Evolutionary conservation across 495 filamentous ascomycete species (phyloP), one percentile per base, ranked within the genome.

Genomic region (Pyrenula aspistea): DNA sequence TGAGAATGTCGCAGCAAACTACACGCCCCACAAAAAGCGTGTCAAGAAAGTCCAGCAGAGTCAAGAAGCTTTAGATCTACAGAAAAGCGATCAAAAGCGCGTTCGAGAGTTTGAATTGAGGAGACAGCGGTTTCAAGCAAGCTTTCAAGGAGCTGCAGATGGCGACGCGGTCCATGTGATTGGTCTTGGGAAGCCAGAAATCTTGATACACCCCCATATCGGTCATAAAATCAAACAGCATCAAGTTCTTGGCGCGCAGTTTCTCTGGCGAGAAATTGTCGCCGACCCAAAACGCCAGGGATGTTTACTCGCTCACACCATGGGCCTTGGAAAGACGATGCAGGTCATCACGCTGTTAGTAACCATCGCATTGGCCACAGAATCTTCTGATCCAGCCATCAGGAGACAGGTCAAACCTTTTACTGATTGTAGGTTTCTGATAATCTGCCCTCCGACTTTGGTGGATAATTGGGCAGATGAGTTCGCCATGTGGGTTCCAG

Each of bases 291-390:
- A 71, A 22, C 72, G 71, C 22, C 82, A 87, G 65, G 91, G 91
- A 3, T 94, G 89, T 62, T 73, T 96, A 2, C 77, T 97, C 24
- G 89, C 91, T 1, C 91, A 96, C 65, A 89, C 88, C 1, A 95
- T 95, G 92, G 91, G 91, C 1, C 68, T 97, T 15, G 91, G 91
- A 12, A 97, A 97, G 68, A 95, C 92, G 0, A 87, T 95, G 81
- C 92, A 96, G 64, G 75, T 85, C 1, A 89, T 96, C 59, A 85
- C 89, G 0, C 68, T 96, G 42, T 75, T 96, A 1, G 75, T 86
- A 2, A 85, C 89, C 15, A 81, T 96, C 56, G 74, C 83, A 4
- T 73, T 84, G 57, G 80, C 89, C 1, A 74, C 83, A 21, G 57
- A 62, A 12, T 91, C 88, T 0, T 25, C 66, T 1, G 76, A 91